A percentile compares a stretch with the other conserved stretches of the same genome.
phyloP scores from a whole-genome alignment of 192 early-diverging fungal genomes.

The Chytriomyces sp. region DNA sequence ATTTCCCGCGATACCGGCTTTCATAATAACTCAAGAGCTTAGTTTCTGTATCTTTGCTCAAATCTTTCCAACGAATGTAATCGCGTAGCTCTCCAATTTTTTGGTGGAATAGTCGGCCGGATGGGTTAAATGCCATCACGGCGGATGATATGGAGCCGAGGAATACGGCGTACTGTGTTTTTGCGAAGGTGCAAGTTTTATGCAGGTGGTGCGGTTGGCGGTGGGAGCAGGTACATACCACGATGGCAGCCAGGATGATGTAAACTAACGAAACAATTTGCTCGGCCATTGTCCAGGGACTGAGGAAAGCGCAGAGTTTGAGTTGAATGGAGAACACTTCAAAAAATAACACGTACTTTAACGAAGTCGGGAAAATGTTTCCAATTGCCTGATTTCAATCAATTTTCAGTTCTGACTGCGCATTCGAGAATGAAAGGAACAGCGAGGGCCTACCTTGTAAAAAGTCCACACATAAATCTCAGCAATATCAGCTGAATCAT shows the following conservation, averaged over 20 bases:
- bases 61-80: slow-evolving; percentile 42
- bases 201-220: too few relatives aligned
- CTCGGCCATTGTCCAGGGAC: slow-evolving; percentile 15
- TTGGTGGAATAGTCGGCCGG: slow-evolving; percentile 28
- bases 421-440: too few relatives aligned
- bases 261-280: slow-evolving; percentile 3
- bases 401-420: background rate
- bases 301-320: background rate
- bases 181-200: too few relatives aligned
- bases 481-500: background rate
- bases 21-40: slow-evolving; percentile 41
- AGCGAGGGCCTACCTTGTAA: background rate
- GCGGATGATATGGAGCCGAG: slow-evolving; percentile 31
- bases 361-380: slow-evolving; percentile 35
- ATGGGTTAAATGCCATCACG: slow-evolving; percentile 20
- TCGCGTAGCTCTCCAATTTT: slow-evolving; percentile 46
- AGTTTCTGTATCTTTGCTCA: slow-evolving; percentile 8
- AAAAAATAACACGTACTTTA: background rate
- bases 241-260: slow-evolving; percentile 10
- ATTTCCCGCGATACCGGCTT: slow-evolving; percentile 42
- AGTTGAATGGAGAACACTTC: background rate
- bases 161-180: slow-evolving; percentile 21
- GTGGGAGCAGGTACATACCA: background rate
- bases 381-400: slow-evolving; percentile 13
- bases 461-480: slow-evolving; percentile 11